Conservation (phyloP, 208 protist genomes). For the Blechomonas ayalai region DNA sequence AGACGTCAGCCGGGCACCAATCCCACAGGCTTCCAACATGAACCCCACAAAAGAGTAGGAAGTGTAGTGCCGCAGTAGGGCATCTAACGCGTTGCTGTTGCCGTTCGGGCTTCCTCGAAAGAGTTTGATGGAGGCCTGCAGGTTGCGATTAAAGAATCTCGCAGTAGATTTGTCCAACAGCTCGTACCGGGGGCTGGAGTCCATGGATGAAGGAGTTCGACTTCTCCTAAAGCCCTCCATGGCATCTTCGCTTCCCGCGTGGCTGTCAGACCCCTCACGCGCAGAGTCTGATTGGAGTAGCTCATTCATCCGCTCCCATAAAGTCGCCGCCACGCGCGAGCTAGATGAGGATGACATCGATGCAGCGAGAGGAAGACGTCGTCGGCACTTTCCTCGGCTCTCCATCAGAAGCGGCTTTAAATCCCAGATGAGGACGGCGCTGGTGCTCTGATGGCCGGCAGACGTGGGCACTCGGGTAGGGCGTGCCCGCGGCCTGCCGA, state of each 20-base stretch:
- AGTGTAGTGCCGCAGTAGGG: constrained; percentile 30
- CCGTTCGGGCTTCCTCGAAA: constrained; percentile 55
- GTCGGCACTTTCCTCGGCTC: constrained; percentile 17
- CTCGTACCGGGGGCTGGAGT: constrained; percentile 2
- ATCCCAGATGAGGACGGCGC: constrained; percentile 49
- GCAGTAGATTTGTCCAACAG: constrained; percentile 32
- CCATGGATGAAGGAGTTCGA: no score
- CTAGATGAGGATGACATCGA: constrained; percentile 11
- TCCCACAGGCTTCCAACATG: constrained; percentile 48
- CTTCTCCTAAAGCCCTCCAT: constrained; percentile 1
- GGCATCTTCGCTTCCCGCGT: constrained; percentile 6
- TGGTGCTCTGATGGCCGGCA: constrained; percentile 24
- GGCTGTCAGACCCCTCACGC: constrained; percentile 4
- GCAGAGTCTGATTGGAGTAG: constrained; percentile 14
- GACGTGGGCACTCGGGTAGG: no score
- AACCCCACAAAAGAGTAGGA: constrained; percentile 66
- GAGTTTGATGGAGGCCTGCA: constrained; percentile 38
- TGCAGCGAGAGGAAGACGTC: constrained; percentile 3
- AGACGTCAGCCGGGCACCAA: constrained; percentile 5
- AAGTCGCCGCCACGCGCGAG: constrained; percentile 15
- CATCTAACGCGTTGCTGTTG: constrained; percentile 34
- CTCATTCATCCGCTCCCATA: constrained; percentile 36
- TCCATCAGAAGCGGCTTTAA: constrained; percentile 59
- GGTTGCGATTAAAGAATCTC: constrained; percentile 44
- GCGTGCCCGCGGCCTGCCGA: no score